These are phyloP conservation scores for Capillidium heterosporum DNA, from an alignment of 371 early-diverging fungal species.

Conservation along the genomic window DNA sequence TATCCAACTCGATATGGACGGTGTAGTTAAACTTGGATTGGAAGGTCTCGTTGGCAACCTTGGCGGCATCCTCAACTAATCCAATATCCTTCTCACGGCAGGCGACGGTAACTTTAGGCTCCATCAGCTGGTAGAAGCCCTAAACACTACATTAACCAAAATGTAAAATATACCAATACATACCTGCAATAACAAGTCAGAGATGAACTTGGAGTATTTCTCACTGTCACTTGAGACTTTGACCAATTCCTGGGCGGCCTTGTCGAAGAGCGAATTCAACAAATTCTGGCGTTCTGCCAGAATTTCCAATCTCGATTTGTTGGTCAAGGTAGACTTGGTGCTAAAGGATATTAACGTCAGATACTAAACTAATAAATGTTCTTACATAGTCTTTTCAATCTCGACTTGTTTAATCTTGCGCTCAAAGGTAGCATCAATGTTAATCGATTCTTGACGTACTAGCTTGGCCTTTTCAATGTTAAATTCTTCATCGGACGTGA, in stretches of 20 bases:
- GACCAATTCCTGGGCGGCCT: conserved; percentile 30
- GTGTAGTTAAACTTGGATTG: conserved; percentile 27
- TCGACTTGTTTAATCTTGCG: conserved; percentile 83
- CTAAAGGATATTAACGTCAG: conserved; percentile 22
- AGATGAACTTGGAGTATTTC: conserved; percentile 34
- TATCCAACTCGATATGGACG: conserved; percentile 14
- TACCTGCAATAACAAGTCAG: conserved; percentile 56
- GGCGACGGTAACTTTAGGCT: conserved; percentile 41
- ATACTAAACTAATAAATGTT: neutral
- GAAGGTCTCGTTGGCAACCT: conserved; percentile 34
- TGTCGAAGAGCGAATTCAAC: conserved; percentile 56
- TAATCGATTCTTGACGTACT: conserved; percentile 75
- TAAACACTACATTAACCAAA: conserved; percentile 10
- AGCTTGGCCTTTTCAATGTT: conserved; percentile 96
- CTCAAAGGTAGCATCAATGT: conserved; percentile 74
- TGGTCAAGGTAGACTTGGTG: conserved; percentile 81
- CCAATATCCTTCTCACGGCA: conserved; percentile 55
- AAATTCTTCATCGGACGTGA: conserved; percentile 93
- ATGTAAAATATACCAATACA: neutral
- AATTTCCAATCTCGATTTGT: conserved; percentile 80
- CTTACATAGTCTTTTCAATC: conserved; percentile 70
- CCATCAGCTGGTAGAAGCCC: conserved; percentile 70
- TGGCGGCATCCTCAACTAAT: conserved; percentile 34
- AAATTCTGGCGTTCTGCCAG: conserved; percentile 76
- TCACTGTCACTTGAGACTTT: conserved; percentile 28